phyloP scores from a whole-genome alignment of 2,329 filamentous ascomycete species.

The Pezicula radicicola region DNA sequence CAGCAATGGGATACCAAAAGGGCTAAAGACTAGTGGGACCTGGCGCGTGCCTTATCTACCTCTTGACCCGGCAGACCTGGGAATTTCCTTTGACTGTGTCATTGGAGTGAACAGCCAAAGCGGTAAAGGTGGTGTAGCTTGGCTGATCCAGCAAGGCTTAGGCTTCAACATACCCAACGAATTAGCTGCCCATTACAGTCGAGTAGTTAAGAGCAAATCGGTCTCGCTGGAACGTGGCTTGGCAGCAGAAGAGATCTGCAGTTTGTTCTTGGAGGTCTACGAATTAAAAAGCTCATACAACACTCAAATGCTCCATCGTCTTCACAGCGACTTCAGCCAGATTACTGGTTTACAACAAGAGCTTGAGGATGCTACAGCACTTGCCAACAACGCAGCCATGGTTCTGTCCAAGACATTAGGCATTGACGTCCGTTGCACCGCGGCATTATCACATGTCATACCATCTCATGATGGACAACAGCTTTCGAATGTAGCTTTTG shows the following conservation, averaged over 20 bases:
- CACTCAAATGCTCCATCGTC: not conserved
- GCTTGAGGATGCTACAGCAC: conserved; percentile 1
- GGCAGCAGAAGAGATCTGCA: conserved; percentile 1
- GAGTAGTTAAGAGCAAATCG: not conserved
- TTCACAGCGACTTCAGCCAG: not conserved
- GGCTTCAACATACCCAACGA: conserved; percentile 3
- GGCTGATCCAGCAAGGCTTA: conserved; percentile 61
- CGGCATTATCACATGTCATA: not conserved
- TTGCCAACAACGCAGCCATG: not conserved
- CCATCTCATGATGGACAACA: not conserved
- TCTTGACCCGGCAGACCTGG: conserved; percentile 84
- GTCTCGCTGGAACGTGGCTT: not conserved
- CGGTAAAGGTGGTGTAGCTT: conserved; percentile 87
- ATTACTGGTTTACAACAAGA: not conserved
- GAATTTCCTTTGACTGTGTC: conserved; percentile 87
- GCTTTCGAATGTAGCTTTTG: not conserved
- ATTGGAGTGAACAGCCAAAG: conserved; percentile 94
- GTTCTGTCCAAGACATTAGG: not conserved
- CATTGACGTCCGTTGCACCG: not conserved
- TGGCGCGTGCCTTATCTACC: conserved; percentile 90
- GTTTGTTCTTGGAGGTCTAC: conserved; percentile 1
- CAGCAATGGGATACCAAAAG: conserved; percentile 42
- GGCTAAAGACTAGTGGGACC: conserved; percentile 46
- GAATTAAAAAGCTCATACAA: conserved; percentile 1
- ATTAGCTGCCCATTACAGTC: conserved; percentile 2